Percentiles rank a stretch among this genome's conserved stretches.
Conservation (phyloP, 2,329 filamentous ascomycete species). For the Fusarium albosuccineum region DNA sequence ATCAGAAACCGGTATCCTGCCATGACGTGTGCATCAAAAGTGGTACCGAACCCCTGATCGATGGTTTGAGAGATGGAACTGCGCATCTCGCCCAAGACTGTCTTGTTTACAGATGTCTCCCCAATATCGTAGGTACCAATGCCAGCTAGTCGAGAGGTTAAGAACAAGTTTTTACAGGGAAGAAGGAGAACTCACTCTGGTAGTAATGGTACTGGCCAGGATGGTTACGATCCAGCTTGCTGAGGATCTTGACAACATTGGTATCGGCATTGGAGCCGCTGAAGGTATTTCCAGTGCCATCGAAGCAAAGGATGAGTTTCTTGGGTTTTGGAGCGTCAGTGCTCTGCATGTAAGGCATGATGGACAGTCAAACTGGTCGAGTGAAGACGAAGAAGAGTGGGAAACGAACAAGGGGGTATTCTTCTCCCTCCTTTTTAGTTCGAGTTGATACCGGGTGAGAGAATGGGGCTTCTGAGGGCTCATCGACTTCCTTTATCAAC, state of each 20-base stretch:
- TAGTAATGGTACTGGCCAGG: slow-evolving; percentile 63
- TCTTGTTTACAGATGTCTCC: slow-evolving; percentile 57
- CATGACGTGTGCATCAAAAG: slow-evolving; percentile 65
- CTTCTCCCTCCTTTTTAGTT: background rate
- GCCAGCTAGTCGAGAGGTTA: slow-evolving; percentile 51
- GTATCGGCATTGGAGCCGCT: slow-evolving; percentile 63
- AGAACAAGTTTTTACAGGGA: background rate
- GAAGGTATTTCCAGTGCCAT: slow-evolving; percentile 63
- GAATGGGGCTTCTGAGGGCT: background rate
- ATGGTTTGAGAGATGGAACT: slow-evolving; percentile 56
- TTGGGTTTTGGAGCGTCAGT: slow-evolving; percentile 43
- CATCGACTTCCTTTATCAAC: slow-evolving; percentile 9
- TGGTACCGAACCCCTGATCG: slow-evolving; percentile 59
- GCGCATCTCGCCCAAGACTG: slow-evolving; percentile 49
- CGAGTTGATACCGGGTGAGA: background rate
- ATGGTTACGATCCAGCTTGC: slow-evolving; percentile 59
- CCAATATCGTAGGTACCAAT: slow-evolving; percentile 64
- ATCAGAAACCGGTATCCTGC: slow-evolving; percentile 67
- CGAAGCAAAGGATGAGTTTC: slow-evolving; percentile 63
- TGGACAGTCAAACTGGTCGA: background rate
- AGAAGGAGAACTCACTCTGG: slow-evolving; percentile 53
- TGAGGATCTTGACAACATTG: slow-evolving; percentile 66
- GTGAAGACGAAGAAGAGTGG: background rate
- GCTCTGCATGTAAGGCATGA: slow-evolving; percentile 35
- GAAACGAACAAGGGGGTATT: background rate